These are phyloP conservation scores for Chlorella vulgaris DNA, from an alignment of 139 green algal species.

Conservation along the genomic window DNA sequence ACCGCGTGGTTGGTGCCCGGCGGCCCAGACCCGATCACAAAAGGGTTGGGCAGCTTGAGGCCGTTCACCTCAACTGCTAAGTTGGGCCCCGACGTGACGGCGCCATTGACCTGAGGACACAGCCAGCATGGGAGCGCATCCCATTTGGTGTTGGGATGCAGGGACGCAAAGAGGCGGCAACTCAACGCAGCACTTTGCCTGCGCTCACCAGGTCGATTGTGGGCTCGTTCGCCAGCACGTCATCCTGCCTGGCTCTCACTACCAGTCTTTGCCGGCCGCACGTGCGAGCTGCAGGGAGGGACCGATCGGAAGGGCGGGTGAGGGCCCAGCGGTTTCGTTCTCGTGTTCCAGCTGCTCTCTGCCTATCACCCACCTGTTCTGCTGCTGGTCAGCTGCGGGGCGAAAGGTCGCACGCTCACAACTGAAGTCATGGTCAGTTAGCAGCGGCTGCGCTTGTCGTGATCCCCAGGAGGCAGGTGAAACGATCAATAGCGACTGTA, in stretches of 20 bases:
- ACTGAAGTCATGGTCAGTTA: too few relatives aligned
- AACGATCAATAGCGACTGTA: too few relatives aligned
- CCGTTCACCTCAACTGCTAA: conserved; percentile 87
- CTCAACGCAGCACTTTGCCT: not conserved
- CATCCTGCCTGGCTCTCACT: not conserved
- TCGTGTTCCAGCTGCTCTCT: not conserved
- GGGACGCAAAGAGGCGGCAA: not conserved
- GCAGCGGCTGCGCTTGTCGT: too few relatives aligned
- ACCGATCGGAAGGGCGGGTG: too few relatives aligned
- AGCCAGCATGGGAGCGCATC: not conserved
- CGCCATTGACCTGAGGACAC: conserved; percentile 43
- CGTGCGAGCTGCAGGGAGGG: not conserved
- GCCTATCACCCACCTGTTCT: not conserved
- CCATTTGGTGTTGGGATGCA: not conserved
- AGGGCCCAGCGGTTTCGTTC: not conserved
- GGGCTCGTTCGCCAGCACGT: conserved; percentile 4
- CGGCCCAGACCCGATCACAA: conserved; percentile 88
- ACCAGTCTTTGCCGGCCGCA: not conserved
- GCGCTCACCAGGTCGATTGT: not conserved
- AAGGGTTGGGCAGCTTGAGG: conserved; percentile 95
- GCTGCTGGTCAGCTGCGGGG: not conserved
- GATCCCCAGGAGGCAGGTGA: too few relatives aligned
- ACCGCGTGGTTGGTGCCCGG: conserved; percentile 90
- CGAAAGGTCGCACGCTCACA: too few relatives aligned
- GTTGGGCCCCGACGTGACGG: conserved; percentile 66